Evolutionary conservation across 176 grass and related monocot species (phyloP), one percentile per base, ranked within the genome.

Genomic region (Aegilops longissima): DNA sequence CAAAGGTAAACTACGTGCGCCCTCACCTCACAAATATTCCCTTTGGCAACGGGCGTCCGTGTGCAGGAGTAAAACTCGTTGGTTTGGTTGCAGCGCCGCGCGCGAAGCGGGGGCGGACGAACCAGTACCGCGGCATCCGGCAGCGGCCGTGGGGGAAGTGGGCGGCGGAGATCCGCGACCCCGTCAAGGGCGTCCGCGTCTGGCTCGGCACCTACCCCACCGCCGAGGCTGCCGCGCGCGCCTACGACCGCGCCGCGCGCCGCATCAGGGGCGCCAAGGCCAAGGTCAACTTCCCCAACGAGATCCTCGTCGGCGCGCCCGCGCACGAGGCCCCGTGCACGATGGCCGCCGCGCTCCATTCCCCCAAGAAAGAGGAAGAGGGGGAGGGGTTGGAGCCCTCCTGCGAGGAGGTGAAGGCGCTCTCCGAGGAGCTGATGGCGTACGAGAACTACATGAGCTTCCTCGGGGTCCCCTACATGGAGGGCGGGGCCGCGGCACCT

Each of bases 391-490:
- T 2, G 2, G 79, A 79, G 47, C 13, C 24, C 67, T 33, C 87
- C 85, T 80, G 72, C 79, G 93, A 91, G 90, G 93, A 91, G 90
- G 90, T 98, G 11, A 90, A 86, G 83, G 88, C 90, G 78, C 91
- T 96, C 52, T 94, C 92, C 12, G 87, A 96, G 76, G 92, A 98
- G 91, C 85, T 98, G 5, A 80, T 91, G 90, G 94, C 92, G 13
- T 98, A 94, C 86, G 97, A 96, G 76, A 96, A 80, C 31, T 92
- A 88, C 87, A 98, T 98, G 97, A 86, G 80, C 84, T 98, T 98
- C 72, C 92, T 92, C 21, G 92, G 90, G 54, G 84, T 98, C 52
- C 94, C 94, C 0, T 98, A 94, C 89, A 98, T 98, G 97, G 92
- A 98, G 69, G 94, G 97, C 70, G 87, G 77, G 1, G 30, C 13